Conservation (phyloP, 2,329 filamentous ascomycete species). For the Fusarium acutatum region DNA sequence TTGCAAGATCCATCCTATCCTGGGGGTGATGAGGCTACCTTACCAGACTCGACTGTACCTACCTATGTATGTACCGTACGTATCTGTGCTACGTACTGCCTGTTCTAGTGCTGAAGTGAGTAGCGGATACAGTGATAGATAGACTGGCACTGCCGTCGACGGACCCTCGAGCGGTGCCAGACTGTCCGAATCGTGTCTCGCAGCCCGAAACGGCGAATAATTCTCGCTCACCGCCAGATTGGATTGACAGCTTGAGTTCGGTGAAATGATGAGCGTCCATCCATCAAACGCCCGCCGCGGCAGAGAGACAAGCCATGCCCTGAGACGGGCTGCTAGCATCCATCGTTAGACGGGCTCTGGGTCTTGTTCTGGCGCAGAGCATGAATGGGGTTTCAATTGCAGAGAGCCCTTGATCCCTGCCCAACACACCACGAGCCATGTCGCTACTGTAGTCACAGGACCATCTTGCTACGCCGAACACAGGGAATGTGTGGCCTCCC, state of each 20-base stretch:
- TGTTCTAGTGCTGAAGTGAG: slow-evolving; percentile 18
- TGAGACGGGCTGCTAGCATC: slow-evolving; percentile 27
- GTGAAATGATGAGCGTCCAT: slow-evolving; percentile 26
- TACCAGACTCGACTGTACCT: slow-evolving; percentile 22
- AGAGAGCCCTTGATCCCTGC: slow-evolving; percentile 41
- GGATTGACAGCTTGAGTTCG: slow-evolving; percentile 21
- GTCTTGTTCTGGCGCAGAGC: slow-evolving; percentile 22
- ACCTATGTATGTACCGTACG: not conserved
- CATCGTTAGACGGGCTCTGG: slow-evolving; percentile 17
- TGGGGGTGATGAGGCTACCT: slow-evolving; percentile 27
- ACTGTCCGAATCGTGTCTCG: slow-evolving; percentile 25
- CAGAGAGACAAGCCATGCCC: slow-evolving; percentile 30
- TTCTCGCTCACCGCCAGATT: slow-evolving; percentile 42
- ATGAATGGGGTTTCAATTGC: slow-evolving; percentile 42
- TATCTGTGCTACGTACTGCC: not conserved
- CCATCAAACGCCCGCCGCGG: slow-evolving; percentile 34
- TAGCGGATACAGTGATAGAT: slow-evolving; percentile 1
- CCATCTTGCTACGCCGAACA: slow-evolving; percentile 40
- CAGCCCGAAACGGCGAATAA: slow-evolving; percentile 5
- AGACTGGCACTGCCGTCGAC: slow-evolving; percentile 20
- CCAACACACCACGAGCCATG: slow-evolving; percentile 40
- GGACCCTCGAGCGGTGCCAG: slow-evolving; percentile 31
- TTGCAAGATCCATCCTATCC: slow-evolving; percentile 11
- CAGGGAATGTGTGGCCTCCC: slow-evolving; percentile 30
- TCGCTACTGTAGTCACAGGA: slow-evolving; percentile 43